Evolutionary conservation across 495 filamentous ascomycete genomes (phyloP).

Genomic region (Cercophora sp.): DNA sequence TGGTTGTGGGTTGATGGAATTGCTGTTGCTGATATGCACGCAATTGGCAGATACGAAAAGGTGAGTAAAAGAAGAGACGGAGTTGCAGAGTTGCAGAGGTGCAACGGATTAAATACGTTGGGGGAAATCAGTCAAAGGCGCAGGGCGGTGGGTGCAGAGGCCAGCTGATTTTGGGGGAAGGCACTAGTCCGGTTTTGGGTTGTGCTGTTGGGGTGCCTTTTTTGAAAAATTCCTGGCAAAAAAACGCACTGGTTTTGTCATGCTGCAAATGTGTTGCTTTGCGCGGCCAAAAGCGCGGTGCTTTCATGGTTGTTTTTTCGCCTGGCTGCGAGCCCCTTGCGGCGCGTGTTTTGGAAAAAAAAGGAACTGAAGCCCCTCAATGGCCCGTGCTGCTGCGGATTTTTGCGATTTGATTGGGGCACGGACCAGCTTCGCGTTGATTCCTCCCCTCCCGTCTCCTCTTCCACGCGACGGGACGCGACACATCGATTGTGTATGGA

Average conservation of each 20-base stretch:
- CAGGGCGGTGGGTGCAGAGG: background rate
- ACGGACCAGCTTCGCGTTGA: background rate
- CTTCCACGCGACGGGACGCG: background rate
- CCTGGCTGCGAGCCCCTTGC: background rate
- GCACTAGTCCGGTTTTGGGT: conserved; percentile 29
- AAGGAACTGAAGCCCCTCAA: background rate
- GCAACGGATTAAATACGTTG: too few relatives aligned
- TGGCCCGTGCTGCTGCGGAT: background rate
- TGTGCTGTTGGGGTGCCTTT: background rate
- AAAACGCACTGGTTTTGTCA: background rate
- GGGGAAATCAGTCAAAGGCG: conserved; percentile 19
- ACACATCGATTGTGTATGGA: too few relatives aligned
- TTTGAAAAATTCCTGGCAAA: background rate
- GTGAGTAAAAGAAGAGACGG: background rate
- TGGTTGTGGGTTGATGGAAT: conserved; percentile 28
- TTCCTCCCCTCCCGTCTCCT: background rate
- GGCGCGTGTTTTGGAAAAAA: conserved; percentile 3
- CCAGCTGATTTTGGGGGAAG: conserved; percentile 15
- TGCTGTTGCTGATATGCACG: conserved; percentile 18
- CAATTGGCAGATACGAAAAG: conserved; percentile 15
- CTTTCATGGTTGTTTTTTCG: background rate
- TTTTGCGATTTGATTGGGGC: background rate
- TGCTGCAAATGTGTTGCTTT: background rate
- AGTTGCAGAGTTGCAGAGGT: background rate
- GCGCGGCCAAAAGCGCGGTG: background rate